A percentile compares a stretch with the other conserved stretches of the same genome.
phyloP scores from a whole-genome alignment of 805 yeast species.

The Suhomyces sp. region DNA sequence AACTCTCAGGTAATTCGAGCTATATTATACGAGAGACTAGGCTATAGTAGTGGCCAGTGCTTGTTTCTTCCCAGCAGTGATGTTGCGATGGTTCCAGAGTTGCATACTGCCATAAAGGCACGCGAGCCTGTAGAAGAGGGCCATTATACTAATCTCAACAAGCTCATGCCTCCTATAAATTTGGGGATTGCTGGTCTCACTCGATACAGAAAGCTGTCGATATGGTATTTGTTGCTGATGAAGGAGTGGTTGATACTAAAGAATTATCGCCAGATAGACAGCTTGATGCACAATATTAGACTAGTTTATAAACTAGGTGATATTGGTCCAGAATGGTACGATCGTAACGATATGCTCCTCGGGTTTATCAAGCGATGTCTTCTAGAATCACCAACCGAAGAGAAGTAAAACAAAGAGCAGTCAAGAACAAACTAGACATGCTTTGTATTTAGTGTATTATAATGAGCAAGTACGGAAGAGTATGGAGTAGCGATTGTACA shows the following conservation, averaged over 20 bases:
- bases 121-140: conserved; percentile 21
- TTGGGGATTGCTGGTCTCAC: conserved; percentile 51
- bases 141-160: conserved; percentile 30
- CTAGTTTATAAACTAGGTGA: conserved; percentile 19
- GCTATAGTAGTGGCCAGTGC: conserved; percentile 48
- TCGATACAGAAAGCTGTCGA: conserved; percentile 66
- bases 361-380: conserved; percentile 16
- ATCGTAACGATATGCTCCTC: conserved; percentile 29
- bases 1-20: conserved; percentile 46
- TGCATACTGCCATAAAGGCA: background rate
- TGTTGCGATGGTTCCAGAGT: background rate
- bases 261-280: conserved; percentile 23
- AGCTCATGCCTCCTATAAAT: conserved; percentile 33
- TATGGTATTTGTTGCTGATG: conserved; percentile 76
- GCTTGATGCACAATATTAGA: conserved; percentile 26
- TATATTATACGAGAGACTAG: conserved; percentile 41
- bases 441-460: background rate
- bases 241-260: conserved; percentile 54
- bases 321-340: conserved; percentile 28
- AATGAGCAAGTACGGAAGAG: background rate
- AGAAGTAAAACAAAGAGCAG: background rate
- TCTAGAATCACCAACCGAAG: background rate
- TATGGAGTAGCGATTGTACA: too few relatives aligned
- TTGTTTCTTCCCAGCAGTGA: conserved; percentile 11
- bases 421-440: background rate